Conservation (phyloP, 1,284 basidiomycete species). For the Malassezia sp. region DNA sequence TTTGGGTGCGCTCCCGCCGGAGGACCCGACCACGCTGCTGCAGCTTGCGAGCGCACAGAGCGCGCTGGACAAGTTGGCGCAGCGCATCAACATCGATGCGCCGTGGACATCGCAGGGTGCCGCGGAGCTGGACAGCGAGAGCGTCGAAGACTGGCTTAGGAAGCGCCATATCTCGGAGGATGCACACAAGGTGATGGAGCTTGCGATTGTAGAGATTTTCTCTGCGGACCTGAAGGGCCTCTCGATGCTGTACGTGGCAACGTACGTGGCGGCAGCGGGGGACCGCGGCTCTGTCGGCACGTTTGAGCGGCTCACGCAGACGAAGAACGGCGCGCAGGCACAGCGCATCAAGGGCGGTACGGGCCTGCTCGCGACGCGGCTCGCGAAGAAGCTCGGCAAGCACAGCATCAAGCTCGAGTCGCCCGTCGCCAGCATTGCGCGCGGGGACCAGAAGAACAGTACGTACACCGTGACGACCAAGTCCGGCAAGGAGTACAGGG, state of each 20-base stretch:
- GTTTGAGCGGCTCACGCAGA: not conserved
- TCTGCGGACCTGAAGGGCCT: not conserved
- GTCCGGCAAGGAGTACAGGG: not conserved
- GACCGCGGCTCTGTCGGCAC: not conserved
- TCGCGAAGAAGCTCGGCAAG: not conserved
- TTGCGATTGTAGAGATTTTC: constrained; percentile 1
- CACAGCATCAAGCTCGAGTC: constrained; percentile 5
- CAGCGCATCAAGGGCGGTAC: not conserved
- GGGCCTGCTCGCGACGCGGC: not conserved
- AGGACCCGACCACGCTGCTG: not conserved
- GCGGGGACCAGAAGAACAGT: not conserved
- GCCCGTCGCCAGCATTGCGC: not conserved
- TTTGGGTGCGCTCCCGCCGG: not conserved
- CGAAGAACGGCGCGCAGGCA: not conserved
- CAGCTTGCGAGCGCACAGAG: not conserved
- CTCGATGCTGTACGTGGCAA: constrained; percentile 1
- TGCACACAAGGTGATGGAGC: not conserved
- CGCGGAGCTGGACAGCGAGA: not conserved
- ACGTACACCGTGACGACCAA: not conserved
- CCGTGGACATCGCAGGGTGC: not conserved
- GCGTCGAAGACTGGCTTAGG: not conserved
- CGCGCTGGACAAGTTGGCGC: not conserved
- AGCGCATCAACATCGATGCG: not conserved
- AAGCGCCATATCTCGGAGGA: not conserved
- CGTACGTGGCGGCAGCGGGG: not conserved